Conservation (phyloP, 129 eudicot species). For the Helianthus tuberosus region DNA sequence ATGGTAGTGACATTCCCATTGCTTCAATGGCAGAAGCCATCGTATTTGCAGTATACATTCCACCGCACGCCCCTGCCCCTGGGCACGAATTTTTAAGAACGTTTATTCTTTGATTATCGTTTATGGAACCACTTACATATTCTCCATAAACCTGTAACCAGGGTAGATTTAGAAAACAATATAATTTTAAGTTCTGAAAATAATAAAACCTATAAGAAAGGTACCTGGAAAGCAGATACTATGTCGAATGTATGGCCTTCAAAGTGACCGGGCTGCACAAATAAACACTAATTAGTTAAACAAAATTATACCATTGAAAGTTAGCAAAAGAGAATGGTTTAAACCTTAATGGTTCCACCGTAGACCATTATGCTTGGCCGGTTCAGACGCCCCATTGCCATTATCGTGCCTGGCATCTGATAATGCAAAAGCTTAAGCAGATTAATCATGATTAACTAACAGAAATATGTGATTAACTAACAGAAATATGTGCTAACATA, state of each 20-base stretch:
- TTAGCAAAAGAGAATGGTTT: background rate
- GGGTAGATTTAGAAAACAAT: too few relatives aligned
- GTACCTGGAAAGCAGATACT: slow-evolving; percentile 91
- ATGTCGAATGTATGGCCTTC: slow-evolving; percentile 88
- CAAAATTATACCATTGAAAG: too few relatives aligned
- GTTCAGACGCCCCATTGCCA: slow-evolving; percentile 99
- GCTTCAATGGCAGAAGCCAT: slow-evolving; percentile 99
- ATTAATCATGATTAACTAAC: background rate
- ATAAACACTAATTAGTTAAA: too few relatives aligned
- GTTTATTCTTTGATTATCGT: slow-evolving; percentile 72
- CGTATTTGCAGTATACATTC: slow-evolving; percentile 95
- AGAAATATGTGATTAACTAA: background rate
- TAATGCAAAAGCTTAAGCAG: slow-evolving; percentile 16
- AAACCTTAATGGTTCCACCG: slow-evolving; percentile 98
- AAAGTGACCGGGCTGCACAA: slow-evolving; percentile 94
- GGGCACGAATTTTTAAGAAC: slow-evolving; percentile 93
- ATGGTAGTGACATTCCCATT: slow-evolving; percentile 98
- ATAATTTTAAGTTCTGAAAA: too few relatives aligned
- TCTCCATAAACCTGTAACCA: slow-evolving; percentile 76
- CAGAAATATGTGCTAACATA: background rate
- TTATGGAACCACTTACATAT: slow-evolving; percentile 88
- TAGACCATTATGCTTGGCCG: slow-evolving; percentile 97
- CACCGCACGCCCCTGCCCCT: slow-evolving; percentile 99
- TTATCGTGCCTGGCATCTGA: slow-evolving; percentile 99
- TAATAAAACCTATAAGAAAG: too few relatives aligned